Evolutionary conservation across 108 stramenopile species (phyloP), one percentile per base, ranked within the genome.

Genomic region (Bacterosira constricta): DNA sequence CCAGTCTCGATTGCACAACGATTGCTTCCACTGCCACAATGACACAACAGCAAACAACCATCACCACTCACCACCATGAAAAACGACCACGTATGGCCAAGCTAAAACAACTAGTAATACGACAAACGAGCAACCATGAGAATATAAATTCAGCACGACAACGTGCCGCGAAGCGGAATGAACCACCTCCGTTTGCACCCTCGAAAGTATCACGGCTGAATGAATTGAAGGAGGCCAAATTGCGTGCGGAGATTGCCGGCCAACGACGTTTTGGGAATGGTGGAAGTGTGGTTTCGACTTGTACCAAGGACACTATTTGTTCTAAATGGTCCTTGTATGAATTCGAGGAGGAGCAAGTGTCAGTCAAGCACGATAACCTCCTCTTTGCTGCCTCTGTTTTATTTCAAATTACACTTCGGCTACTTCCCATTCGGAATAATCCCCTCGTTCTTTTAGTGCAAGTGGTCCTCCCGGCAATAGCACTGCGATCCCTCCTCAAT

Each of bases 181-280:
- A 20, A 12, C 55, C 55, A 20, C 36, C 35, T 1, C 55, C 55
- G 0, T 56, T 56, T 34, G 35, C 3, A 15, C 9, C n/a, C 3
- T 31, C 20, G 29, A 34, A 37, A 20, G 0, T 6, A 8, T 0
- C 15, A 4, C 25, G 55, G n/a, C n/a, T 56, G n/a, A 7, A 3
- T 34, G 55, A 56, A 20, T 56, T 56, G 55, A 56, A 34, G 32
- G 55, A 56, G 55, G 55, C 55, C 35, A 56, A 56, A 20, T 17
- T 0, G 0, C 27, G 32, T 17, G 29, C 29, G 32, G 26, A 37
- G 6, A 37, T 6, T 37, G 9, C 9, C 3, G 32, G 29, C 2
- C 55, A 34, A 56, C n/a, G 4, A 2, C 55, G 47, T 0, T 25
- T 21, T 21, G 4, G 46, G 46, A 23, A 23, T 18, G 17, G 44